phyloP scores from a whole-genome alignment of 2,329 filamentous ascomycete species.

The Helicocarpus griseus region DNA sequence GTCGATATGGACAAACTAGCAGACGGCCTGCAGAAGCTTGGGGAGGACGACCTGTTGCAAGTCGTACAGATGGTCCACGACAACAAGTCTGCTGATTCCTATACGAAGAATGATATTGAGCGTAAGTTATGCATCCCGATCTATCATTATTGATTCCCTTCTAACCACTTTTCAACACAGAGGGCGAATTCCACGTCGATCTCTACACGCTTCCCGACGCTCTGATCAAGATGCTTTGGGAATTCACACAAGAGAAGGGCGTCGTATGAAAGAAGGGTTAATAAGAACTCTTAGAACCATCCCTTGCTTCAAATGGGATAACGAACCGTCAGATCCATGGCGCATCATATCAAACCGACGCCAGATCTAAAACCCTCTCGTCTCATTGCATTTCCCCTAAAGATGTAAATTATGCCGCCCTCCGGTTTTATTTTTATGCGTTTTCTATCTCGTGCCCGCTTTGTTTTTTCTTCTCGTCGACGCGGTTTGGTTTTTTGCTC shows the following conservation, averaged over 20 bases:
- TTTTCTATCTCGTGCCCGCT: neutral
- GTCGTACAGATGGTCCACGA: slow-evolving; percentile 98
- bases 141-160: neutral
- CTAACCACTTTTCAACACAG: slow-evolving; percentile 40
- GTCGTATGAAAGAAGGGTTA: slow-evolving; percentile 20
- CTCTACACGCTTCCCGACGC: slow-evolving; percentile 90
- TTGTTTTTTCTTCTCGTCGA: neutral
- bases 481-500: too few species aligned
- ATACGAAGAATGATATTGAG: slow-evolving; percentile 94
- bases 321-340: too few species aligned
- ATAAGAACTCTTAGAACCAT: neutral
- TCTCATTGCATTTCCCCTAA: neutral
- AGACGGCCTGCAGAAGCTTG: slow-evolving; percentile 77
- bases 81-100: slow-evolving; percentile 87
- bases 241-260: slow-evolving; percentile 53
- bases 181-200: slow-evolving; percentile 96
- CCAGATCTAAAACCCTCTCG: too few species aligned
- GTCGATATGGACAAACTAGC: slow-evolving; percentile 95
- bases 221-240: slow-evolving; percentile 91
- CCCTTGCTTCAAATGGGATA: too few species aligned
- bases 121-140: slow-evolving; percentile 49
- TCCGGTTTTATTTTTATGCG: neutral
- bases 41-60: slow-evolving; percentile 85
- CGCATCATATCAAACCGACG: too few species aligned
- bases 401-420: neutral